A percentile compares a stretch with the other conserved stretches of the same genome.
Conservation (phyloP, 441 rosid species). For the Flueggea neowawraea region DNA sequence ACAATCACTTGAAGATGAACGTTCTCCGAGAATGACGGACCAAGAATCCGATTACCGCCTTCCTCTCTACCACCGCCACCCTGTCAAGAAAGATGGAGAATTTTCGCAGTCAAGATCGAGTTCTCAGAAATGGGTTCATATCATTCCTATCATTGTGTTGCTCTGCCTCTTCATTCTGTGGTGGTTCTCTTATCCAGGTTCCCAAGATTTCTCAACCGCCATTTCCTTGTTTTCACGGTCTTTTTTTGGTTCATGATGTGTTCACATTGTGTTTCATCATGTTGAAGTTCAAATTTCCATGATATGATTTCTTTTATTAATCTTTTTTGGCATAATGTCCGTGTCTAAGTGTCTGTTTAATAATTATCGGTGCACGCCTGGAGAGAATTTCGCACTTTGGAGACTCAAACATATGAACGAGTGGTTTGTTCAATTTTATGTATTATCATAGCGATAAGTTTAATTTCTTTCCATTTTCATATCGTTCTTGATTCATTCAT, state of each 20-base stretch:
- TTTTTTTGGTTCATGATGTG: background rate
- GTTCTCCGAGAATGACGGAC: background rate
- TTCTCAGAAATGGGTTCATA: constrained; percentile 31
- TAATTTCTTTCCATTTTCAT: too few species aligned
- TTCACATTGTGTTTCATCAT: background rate
- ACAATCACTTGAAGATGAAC: too few species aligned
- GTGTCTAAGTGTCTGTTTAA: background rate
- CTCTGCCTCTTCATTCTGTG: constrained; percentile 58
- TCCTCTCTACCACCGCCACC: constrained; percentile 26
- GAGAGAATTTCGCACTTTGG: too few species aligned
- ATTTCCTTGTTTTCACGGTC: background rate
- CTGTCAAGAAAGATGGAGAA: background rate
- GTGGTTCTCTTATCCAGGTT: constrained; percentile 66
- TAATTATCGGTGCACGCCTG: too few species aligned
- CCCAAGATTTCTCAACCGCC: background rate
- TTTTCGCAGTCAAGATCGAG: constrained; percentile 13
- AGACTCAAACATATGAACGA: too few species aligned
- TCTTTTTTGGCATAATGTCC: background rate
- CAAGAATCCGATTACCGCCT: constrained; percentile 14
- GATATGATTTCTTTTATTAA: background rate
- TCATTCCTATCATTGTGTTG: constrained; percentile 44
- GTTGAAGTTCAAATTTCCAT: background rate
- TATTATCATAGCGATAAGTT: too few species aligned
- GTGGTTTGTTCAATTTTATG: too few species aligned
- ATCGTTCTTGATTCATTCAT: too few species aligned